Evolutionary conservation across 768 basidiomycete species (phyloP).

Genomic region (Calocybe cyanea): DNA sequence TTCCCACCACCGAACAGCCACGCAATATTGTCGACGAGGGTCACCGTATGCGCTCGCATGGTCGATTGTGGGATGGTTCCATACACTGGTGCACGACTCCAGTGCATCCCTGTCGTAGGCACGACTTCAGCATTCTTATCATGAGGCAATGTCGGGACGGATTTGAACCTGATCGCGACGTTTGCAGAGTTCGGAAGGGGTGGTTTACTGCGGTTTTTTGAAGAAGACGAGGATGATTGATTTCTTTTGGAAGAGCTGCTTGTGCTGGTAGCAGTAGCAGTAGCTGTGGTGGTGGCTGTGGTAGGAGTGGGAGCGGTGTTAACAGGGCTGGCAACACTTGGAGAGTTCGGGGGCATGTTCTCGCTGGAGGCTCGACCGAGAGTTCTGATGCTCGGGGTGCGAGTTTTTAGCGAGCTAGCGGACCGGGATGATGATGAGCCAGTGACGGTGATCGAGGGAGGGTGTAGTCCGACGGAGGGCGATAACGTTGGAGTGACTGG

Average conservation of each 20-base stretch:
- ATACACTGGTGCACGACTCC: slow-evolving; percentile 80
- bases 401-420: slow-evolving; percentile 6
- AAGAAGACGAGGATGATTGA: slow-evolving; percentile 19
- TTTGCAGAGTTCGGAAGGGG: slow-evolving; percentile 15
- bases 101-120: slow-evolving; percentile 78
- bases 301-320: no score
- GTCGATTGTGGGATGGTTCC: slow-evolving; percentile 61
- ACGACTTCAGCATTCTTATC: slow-evolving; percentile 54
- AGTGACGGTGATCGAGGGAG: slow-evolving; percentile 10
- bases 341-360: slow-evolving; percentile 8
- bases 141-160: slow-evolving; percentile 58
- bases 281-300: not conserved
- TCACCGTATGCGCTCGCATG: slow-evolving; percentile 82
- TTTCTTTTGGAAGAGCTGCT: slow-evolving; percentile 12
- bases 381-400: slow-evolving; percentile 32
- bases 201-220: slow-evolving; percentile 20
- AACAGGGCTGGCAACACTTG: not conserved
- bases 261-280: slow-evolving; percentile 2
- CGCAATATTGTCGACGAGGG: slow-evolving; percentile 73
- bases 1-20: slow-evolving; percentile 86
- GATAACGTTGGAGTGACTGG: slow-evolving; percentile 9
- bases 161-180: slow-evolving; percentile 34
- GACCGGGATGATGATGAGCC: slow-evolving; percentile 12
- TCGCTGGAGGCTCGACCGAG: slow-evolving; percentile 23
- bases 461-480: slow-evolving; percentile 9